phyloP scores from a whole-genome alignment of 1,139 yeast genomes.

The Pichia sp. region DNA sequence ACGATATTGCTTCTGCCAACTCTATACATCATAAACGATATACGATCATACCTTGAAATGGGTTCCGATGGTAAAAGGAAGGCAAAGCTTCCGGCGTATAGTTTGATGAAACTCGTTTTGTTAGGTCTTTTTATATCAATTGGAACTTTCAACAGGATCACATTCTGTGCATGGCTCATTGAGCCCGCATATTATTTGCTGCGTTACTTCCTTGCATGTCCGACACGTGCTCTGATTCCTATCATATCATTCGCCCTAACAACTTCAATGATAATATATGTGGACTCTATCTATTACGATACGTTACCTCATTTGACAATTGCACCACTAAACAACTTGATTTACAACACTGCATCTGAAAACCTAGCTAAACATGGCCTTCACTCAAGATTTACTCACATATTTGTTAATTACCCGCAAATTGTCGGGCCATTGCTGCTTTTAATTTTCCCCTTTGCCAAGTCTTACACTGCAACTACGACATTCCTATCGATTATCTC shows the following conservation, averaged over 20 bases:
- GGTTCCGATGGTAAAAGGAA: constrained; percentile 8
- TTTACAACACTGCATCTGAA: constrained; percentile 52
- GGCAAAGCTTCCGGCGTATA: not conserved
- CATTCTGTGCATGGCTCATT: constrained; percentile 69
- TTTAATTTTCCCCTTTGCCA: constrained; percentile 27
- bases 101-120: constrained; percentile 18
- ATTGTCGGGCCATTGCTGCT: constrained; percentile 69
- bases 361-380: constrained; percentile 77
- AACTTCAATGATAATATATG: constrained; percentile 33
- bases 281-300: constrained; percentile 43
- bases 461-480: constrained; percentile 35
- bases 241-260: constrained; percentile 31
- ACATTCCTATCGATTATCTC: constrained; percentile 57
- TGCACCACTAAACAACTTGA: constrained; percentile 70
- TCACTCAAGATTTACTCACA: constrained; percentile 72
- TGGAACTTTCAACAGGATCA: constrained; percentile 79
- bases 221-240: constrained; percentile 9
- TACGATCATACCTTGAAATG: constrained; percentile 29
- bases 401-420: constrained; percentile 69
- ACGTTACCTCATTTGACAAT: constrained; percentile 33
- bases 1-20: constrained; percentile 57
- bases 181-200: constrained; percentile 44
- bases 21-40: constrained; percentile 43
- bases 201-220: constrained; percentile 29
- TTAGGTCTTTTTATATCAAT: constrained; percentile 52